Evolutionary conservation across 2,329 filamentous ascomycete genomes (phyloP), one percentile per base, ranked within the genome.

Genomic region (Apiospora phragmitis): DNA sequence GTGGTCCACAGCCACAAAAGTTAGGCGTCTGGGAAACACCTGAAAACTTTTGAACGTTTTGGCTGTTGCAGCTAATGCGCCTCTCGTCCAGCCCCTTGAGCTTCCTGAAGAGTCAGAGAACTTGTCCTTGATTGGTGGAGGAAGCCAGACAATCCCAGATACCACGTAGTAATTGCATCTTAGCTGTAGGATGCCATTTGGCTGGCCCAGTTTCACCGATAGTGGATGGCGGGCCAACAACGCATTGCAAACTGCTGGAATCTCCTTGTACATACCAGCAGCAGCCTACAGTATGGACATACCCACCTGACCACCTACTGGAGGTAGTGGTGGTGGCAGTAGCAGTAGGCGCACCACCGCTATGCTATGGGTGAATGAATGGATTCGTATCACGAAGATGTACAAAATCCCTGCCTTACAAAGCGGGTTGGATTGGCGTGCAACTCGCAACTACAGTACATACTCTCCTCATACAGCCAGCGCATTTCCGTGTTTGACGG

Each of bases 151-250:
- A 55, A 41, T 32, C 47, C 43, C 49, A 55, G 32, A 43, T 32
- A 45, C 55, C n/a, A n/a, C n/a, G n/a, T n/a, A n/a, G n/a, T 62
- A 45, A 69, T 41, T 62, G 38, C 51, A 29, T 68, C 43, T 70
- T 47, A 49, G 62, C 26, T 29, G n/a, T 70, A 41, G 42, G 70
- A 70, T 69, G 71, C 68, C 66, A 70, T 26, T 68, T 45, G 43
- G 67, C 67, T 29, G 43, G 66, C 51, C 66, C 65, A 70, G 66
- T 70, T 49, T 68, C 69, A 70, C 69, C 65, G 69, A 62, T 51
- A 68, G 69, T 68, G 69, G 69, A 65, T 70, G 66, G 45, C 69
- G n/a, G n/a, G n/a, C 55, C 55, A 62, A 62, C 55, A 38, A 38
- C 55, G 32, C 55, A 62, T 21, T 35, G 51, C 51, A 59, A 35